These are phyloP conservation scores for Penstemon eatonii DNA, from an alignment of 257 asterid species.

Conservation along the genomic window DNA sequence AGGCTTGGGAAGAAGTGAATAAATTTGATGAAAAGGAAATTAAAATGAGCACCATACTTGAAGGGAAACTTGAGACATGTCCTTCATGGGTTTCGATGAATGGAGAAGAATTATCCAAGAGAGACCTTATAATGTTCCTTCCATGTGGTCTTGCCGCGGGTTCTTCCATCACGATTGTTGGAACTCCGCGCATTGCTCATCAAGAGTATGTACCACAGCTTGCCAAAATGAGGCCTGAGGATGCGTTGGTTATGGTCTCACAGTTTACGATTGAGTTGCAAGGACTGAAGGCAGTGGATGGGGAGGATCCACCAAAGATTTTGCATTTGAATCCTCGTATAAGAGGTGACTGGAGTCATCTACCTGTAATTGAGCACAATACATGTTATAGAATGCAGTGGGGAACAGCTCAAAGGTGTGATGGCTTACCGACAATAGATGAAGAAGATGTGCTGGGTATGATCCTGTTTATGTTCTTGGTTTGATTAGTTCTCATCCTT, in stretches of 20 bases:
- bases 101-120: slow-evolving; percentile 61
- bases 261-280: slow-evolving; percentile 92
- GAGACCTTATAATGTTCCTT: slow-evolving; percentile 68
- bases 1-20: slow-evolving; percentile 91
- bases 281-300: slow-evolving; percentile 89
- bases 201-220: slow-evolving; percentile 89
- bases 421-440: slow-evolving; percentile 72
- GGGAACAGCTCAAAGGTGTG: slow-evolving; percentile 91
- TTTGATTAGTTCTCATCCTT: slow-evolving; percentile 12
- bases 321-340: slow-evolving; percentile 93
- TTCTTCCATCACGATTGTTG: slow-evolving; percentile 85
- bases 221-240: slow-evolving; percentile 51
- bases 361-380: slow-evolving; percentile 92
- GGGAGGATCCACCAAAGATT: slow-evolving; percentile 98
- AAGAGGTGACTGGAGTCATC: slow-evolving; percentile 96
- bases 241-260: slow-evolving; percentile 75
- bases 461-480: slow-evolving; percentile 27
- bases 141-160: slow-evolving; percentile 99
- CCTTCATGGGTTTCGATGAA: slow-evolving; percentile 82
- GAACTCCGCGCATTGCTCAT: slow-evolving; percentile 85
- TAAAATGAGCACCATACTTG: slow-evolving; percentile 68
- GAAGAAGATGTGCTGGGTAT: slow-evolving; percentile 89
- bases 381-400: slow-evolving; percentile 98
- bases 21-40: slow-evolving; percentile 58
- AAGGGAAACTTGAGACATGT: slow-evolving; percentile 90